These are phyloP conservation scores for Rutstroemia sydowiana DNA, from an alignment of 2,329 filamentous ascomycete species.

Conservation along the genomic window DNA sequence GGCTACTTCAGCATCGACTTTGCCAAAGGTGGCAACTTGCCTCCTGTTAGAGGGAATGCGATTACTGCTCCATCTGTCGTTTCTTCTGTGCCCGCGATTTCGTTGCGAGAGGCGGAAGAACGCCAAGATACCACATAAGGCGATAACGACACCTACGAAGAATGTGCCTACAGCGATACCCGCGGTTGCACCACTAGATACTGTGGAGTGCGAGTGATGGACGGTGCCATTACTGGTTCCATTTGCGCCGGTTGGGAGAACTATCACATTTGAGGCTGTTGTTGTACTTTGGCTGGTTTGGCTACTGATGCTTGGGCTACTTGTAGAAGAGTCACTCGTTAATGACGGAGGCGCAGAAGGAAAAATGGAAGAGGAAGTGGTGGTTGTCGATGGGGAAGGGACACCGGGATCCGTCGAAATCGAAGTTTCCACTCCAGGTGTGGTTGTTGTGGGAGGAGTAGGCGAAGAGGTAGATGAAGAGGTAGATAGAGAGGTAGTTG, in stretches of 20 bases:
- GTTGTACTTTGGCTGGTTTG: background rate
- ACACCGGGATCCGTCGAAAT: background rate
- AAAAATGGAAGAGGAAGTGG: background rate
- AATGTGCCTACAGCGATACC: slow-evolving; percentile 33
- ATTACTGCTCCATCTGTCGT: too few species aligned
- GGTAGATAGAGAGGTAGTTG: too few species aligned
- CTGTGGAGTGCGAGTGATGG: background rate
- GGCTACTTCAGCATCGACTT: too few species aligned
- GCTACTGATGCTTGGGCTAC: too few species aligned
- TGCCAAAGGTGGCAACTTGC: too few species aligned
- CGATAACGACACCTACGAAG: slow-evolving; percentile 24
- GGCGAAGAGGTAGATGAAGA: too few species aligned
- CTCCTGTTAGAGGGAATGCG: too few species aligned
- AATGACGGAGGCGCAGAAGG: background rate
- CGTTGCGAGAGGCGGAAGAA: background rate
- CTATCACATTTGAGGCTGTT: too few species aligned
- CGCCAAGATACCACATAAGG: background rate
- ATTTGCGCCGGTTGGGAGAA: too few species aligned
- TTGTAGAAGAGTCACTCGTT: background rate
- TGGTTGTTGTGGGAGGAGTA: too few species aligned
- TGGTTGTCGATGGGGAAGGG: background rate
- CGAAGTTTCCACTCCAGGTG: background rate
- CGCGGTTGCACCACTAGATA: slow-evolving; percentile 24
- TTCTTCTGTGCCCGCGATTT: background rate
- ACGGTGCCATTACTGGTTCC: too few species aligned